phyloP scores from a whole-genome alignment of 257 asterid species.

The Sherardia arvensis region DNA sequence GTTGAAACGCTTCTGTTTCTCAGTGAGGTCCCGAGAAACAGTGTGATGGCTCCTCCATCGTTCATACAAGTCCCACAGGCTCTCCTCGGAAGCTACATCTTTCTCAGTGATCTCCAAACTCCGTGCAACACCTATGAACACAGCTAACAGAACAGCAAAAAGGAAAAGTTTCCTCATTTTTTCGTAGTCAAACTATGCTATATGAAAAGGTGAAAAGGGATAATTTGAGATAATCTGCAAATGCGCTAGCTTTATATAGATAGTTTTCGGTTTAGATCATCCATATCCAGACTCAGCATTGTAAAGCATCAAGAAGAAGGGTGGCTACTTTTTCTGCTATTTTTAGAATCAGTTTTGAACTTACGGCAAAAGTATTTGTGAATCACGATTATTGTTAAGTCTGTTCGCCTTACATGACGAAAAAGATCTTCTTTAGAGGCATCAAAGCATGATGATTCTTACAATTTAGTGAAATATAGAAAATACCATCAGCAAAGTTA shows the following conservation, averaged over 20 bases:
- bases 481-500: neutral
- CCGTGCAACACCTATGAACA: slow-evolving; percentile 25
- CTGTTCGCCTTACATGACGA: slow-evolving; percentile 24
- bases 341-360: slow-evolving; percentile 28
- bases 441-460: slow-evolving; percentile 22
- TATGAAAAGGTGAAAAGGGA: neutral
- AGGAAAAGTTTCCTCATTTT: slow-evolving; percentile 26
- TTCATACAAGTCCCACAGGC: slow-evolving; percentile 64
- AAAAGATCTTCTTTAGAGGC: slow-evolving; percentile 13
- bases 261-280: slow-evolving; percentile 8
- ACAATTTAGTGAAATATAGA: neutral
- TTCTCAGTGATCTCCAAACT: slow-evolving; percentile 65
- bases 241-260: slow-evolving; percentile 14
- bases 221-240: neutral
- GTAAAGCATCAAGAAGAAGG: slow-evolving; percentile 25
- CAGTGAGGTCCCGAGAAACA: slow-evolving; percentile 43
- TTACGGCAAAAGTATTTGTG: slow-evolving; percentile 13
- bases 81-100: slow-evolving; percentile 69
- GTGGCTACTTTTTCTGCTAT: slow-evolving; percentile 21
- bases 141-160: slow-evolving; percentile 24
- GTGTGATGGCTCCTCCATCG: slow-evolving; percentile 85
- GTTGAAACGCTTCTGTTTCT: slow-evolving; percentile 68
- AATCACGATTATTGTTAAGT: slow-evolving; percentile 23
- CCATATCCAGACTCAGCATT: slow-evolving; percentile 17
- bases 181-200: slow-evolving; percentile 19